These are phyloP conservation scores for Miscanthus sacchariflorus DNA, from an alignment of 202 grass and related monocot species.

Conservation along the genomic window DNA sequence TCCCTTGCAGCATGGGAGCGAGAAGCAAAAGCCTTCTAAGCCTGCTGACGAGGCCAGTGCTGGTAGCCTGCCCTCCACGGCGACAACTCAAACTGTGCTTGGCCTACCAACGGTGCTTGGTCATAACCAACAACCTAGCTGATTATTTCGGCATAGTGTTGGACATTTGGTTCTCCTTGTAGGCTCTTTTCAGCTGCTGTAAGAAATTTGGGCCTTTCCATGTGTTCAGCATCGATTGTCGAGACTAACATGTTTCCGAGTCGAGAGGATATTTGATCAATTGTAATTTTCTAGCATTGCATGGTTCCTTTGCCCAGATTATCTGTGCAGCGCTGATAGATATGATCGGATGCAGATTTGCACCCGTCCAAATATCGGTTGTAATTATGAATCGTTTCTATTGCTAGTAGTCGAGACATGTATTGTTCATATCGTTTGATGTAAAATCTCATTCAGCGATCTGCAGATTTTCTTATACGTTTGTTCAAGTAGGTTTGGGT, in stretches of 20 bases:
- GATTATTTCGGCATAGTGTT: slow-evolving; percentile 37
- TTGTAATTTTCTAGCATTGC: slow-evolving; percentile 31
- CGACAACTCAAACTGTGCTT: slow-evolving; percentile 39
- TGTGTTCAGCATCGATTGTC: slow-evolving; percentile 33
- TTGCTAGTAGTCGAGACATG: neutral
- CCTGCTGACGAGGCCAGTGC: slow-evolving; percentile 60
- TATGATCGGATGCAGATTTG: slow-evolving; percentile 2
- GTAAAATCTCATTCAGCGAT: neutral
- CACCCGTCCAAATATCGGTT: neutral
- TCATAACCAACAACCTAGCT: slow-evolving; percentile 59
- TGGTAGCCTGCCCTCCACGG: slow-evolving; percentile 27
- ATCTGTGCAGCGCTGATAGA: neutral
- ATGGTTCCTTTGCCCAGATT: slow-evolving; percentile 34
- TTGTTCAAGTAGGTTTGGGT: neutral
- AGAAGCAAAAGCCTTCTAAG: slow-evolving; percentile 62
- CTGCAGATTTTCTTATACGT: neutral
- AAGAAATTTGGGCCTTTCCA: slow-evolving; percentile 31
- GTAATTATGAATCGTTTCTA: slow-evolving; percentile 36
- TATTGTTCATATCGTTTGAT: neutral
- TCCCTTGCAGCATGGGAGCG: slow-evolving; percentile 47
- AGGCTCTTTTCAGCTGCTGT: slow-evolving; percentile 24
- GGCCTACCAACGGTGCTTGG: slow-evolving; percentile 45
- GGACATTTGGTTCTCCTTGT: slow-evolving; percentile 27
- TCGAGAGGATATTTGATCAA: slow-evolving; percentile 20
- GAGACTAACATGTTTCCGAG: slow-evolving; percentile 28